These are phyloP conservation scores for Calycina herbarum DNA, from an alignment of 2,329 filamentous ascomycete genomes.

Conservation along the genomic window DNA sequence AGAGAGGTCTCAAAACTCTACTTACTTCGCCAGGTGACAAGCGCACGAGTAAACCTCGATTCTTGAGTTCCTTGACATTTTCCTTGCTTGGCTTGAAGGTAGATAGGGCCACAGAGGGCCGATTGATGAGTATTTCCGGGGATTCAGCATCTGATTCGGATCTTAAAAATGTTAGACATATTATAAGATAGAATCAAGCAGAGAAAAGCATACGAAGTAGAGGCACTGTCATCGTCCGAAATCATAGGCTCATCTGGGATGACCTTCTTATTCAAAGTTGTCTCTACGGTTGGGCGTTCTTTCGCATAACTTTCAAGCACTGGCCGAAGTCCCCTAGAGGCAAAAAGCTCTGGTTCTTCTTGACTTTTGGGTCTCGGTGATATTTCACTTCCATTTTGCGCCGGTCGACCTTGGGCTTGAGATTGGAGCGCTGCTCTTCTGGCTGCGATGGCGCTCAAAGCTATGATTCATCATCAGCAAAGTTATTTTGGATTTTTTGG, in stretches of 20 bases:
- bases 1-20: background rate
- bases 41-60: constrained; percentile 45
- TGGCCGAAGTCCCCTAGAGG: background rate
- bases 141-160: constrained; percentile 30
- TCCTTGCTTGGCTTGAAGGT: constrained; percentile 47
- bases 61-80: constrained; percentile 43
- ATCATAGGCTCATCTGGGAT: constrained; percentile 5
- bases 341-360: background rate
- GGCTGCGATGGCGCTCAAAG: constrained; percentile 36
- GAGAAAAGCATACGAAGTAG: constrained; percentile 20
- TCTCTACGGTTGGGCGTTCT: background rate
- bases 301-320: background rate
- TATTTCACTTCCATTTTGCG: background rate
- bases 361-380: background rate
- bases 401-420: background rate
- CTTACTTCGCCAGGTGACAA: constrained; percentile 52
- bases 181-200: constrained; percentile 10
- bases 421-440: constrained; percentile 25
- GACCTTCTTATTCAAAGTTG: background rate
- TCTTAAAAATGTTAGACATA: constrained; percentile 35
- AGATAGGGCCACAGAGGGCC: constrained; percentile 43
- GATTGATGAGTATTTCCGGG: constrained; percentile 23
- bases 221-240: constrained; percentile 12
- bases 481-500: background rate
- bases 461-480: constrained; percentile 27